Percentiles rank a stretch among this genome's conserved stretches.
These are phyloP conservation scores for Didymella pomorum DNA, from an alignment of 2,329 filamentous ascomycete genomes.

Conservation along the genomic window DNA sequence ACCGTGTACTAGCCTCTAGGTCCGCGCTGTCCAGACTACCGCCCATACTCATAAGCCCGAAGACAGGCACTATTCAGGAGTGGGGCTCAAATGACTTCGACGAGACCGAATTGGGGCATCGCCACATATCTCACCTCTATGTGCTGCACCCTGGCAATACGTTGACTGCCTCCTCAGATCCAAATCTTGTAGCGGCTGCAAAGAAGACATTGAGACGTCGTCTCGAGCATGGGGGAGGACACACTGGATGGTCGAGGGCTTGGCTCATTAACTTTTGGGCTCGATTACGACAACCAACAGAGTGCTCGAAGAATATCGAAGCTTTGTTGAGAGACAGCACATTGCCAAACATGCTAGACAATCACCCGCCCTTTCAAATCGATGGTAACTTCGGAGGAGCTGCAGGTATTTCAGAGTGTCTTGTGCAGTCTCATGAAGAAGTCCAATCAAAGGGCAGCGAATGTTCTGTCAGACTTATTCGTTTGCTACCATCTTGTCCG, in stretches of 20 bases:
- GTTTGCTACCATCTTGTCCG: slow-evolving; percentile 21
- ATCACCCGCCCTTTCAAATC: slow-evolving; percentile 53
- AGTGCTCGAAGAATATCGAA: slow-evolving; percentile 51
- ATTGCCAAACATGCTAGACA: slow-evolving; percentile 56
- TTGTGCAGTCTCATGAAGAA: slow-evolving; percentile 14
- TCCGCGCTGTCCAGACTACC: slow-evolving; percentile 20
- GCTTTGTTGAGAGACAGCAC: slow-evolving; percentile 54
- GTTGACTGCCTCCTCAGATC: slow-evolving; percentile 50
- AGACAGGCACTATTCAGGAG: slow-evolving; percentile 41
- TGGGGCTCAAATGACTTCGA: slow-evolving; percentile 43
- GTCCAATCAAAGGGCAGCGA: not conserved
- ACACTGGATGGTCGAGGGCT: slow-evolving; percentile 62
- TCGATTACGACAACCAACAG: slow-evolving; percentile 53
- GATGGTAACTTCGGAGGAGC: slow-evolving; percentile 61
- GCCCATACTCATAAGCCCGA: slow-evolving; percentile 33
- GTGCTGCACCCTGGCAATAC: slow-evolving; percentile 57
- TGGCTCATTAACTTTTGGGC: slow-evolving; percentile 62
- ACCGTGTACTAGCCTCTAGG: slow-evolving; percentile 6
- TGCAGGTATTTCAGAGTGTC: slow-evolving; percentile 56
- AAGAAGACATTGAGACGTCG: slow-evolving; percentile 44
- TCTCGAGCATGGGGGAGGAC: slow-evolving; percentile 42
- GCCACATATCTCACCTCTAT: slow-evolving; percentile 61
- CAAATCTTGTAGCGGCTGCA: slow-evolving; percentile 44
- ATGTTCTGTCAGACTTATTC: not conserved
- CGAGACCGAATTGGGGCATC: slow-evolving; percentile 58